Evolutionary conservation across 2,329 filamentous ascomycete genomes (phyloP), one percentile per base, ranked within the genome.

Genomic region (Cercospora brassicicola): DNA sequence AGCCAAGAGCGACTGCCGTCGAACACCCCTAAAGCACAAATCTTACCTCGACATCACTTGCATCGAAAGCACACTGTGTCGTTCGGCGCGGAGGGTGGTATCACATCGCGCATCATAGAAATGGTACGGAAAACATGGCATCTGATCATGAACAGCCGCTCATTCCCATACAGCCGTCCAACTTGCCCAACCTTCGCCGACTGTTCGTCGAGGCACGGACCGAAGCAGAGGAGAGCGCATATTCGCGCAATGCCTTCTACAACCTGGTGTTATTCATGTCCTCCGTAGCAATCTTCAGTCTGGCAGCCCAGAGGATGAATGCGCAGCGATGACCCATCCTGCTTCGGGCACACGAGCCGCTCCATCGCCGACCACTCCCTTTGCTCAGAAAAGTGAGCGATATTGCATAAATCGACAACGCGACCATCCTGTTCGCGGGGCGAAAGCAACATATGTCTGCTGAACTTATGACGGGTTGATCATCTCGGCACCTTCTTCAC

Each of bases 211-310:
- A 98, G 82, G 91, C 94, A 33, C 88, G 95, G 67, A 94, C 92
- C 2, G 94, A 98, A 77, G 90, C 91, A 64, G 95, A 99, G 79
- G 95, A 98, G 81, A 91, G 95, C 79, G 91, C 93, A 69, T 95
- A 98, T 73, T 98, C 95, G 13, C 87, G 95, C 73, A 96, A 90
- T 81, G 95, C 95, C 62, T 99, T 99, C 80, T 99, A 99, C 82
- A 98, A 99, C 76, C 88, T 96, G 0, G 93, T 97, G 0, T 84
- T 98, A 2, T 99, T 98, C 82, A 94, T 99, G 85, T 95, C 94
- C 26, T 97, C 95, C 0, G 91, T 99, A 26, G 93, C 94, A 7
- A 89, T 97, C 68, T 97, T 98, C 83, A 96, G 94, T 78, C 83
- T 99, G 68, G 89, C 95, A 69, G 95, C 94, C 30, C 95, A 99